Conservation (phyloP, 306 rosid genomes). For the Lotus japonicus region DNA sequence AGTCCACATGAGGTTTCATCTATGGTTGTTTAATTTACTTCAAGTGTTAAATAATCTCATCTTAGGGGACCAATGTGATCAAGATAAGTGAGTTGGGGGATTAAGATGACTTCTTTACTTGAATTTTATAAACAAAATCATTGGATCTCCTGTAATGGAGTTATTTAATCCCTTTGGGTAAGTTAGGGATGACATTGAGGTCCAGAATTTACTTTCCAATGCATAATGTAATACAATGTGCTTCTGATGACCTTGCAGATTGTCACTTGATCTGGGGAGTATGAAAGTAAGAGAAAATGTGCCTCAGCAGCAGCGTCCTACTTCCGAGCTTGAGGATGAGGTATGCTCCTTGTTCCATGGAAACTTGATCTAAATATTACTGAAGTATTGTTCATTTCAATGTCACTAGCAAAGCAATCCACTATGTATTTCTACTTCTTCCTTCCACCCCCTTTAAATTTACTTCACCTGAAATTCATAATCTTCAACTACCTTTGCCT, state of each 20-base stretch:
- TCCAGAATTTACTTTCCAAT: not conserved
- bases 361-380: not conserved
- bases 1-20: too few relatives aligned
- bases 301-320: constrained; percentile 36
- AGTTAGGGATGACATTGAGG: not conserved
- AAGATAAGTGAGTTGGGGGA: too few relatives aligned
- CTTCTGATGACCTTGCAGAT: constrained; percentile 42
- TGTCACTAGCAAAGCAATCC: not conserved
- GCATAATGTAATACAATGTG: not conserved
- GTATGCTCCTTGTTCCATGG: constrained; percentile 29
- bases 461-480: not conserved
- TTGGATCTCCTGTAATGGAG: too few relatives aligned
- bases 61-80: too few relatives aligned
- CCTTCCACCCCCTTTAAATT: not conserved
- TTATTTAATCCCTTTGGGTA: too few relatives aligned
- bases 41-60: too few relatives aligned
- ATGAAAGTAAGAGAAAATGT: constrained; percentile 56
- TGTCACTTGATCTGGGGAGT: constrained; percentile 78
- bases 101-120: too few relatives aligned
- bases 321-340: constrained; percentile 84
- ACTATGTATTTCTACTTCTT: not conserved
- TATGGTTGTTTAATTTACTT: too few relatives aligned
- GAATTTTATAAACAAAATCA: too few relatives aligned
- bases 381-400: not conserved
- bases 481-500: constrained; percentile 3